Base-by-base conservation (phyloP, 495 filamentous ascomycete genomes). In the Saxophila tyrrhenica region DNA sequence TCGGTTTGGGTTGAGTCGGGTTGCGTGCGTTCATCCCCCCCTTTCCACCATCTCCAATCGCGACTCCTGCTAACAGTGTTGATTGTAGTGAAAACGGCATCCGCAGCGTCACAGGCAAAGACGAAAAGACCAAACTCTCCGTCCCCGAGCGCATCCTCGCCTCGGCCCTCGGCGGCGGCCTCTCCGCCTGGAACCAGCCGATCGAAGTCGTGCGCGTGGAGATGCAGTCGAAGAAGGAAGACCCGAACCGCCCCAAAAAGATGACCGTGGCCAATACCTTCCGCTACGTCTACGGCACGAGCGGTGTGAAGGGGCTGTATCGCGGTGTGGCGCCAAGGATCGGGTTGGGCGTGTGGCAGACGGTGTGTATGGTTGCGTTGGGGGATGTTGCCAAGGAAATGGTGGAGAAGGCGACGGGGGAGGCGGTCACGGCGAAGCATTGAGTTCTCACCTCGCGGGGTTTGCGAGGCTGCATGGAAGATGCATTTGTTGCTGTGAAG, bases 141-240 rank as follows among this genome's bases (percentile, higher is more conserved):
- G 80, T 82, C 2, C 67, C 72, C 49, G 94, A 98, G 76, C 97
- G 97, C 81, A 85, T 98, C 64, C 69, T 87, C 39, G 90, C 92
- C 2, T 86, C 83, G 53, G 80, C 84, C 61, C 63, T 98, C 17
- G 92, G 92, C 68, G 92, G 92, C 77, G 92, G 92, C 64, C 73
- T 98, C 52, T 87, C 82, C 55, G 92, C 92, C 56, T 98, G 92
- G 92, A 98, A 98, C 72, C 92, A 98, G 78, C 92, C 92, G 23
- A 98, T 98, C 72, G 92, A 98, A 80, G 92, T 98, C 67, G 95
- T 98, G 69, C 87, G 92, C 61, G 92, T 98, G 55, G 92, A 98
- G 78, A 97, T 98, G 94, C 92, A 98, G 80, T 91, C 85, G 75
- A 97, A 95, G 82, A 96, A 86, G 57, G 86, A 82, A 54, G 92